phyloP scores from a whole-genome alignment of 1,284 basidiomycete genomes.

The Phellinidium pouzarii region DNA sequence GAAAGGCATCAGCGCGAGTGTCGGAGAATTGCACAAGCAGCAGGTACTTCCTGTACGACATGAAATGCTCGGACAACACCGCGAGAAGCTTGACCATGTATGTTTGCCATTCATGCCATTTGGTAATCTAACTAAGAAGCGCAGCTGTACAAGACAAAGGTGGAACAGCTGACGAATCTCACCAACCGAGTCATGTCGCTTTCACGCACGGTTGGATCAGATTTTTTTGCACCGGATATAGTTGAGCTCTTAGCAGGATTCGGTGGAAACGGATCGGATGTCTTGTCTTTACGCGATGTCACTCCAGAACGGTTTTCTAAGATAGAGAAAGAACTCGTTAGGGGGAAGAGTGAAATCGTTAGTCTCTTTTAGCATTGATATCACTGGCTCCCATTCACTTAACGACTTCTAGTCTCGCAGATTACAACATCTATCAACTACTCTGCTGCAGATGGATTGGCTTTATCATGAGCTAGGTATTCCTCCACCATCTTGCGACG shows the following conservation, averaged over 20 bases:
- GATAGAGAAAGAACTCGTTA: conserved; percentile 73
- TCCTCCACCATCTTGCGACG: conserved; percentile 43
- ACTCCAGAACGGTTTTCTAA: conserved; percentile 69
- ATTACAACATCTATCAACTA: conserved; percentile 51
- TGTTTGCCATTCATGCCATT: conserved; percentile 23
- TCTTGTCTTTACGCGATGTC: conserved; percentile 53
- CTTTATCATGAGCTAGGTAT: conserved; percentile 76
- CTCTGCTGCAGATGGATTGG: conserved; percentile 70
- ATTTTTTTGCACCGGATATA: conserved; percentile 55
- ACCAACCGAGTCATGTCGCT: conserved; percentile 54
- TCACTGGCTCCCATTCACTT: conserved; percentile 4
- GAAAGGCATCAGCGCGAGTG: conserved; percentile 52
- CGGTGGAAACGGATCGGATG: conserved; percentile 35
- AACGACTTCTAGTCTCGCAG: conserved; percentile 49
- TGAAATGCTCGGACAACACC: conserved; percentile 56
- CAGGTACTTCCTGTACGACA: conserved; percentile 60
- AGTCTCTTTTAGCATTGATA: conserved; percentile 26
- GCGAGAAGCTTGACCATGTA: conserved; percentile 72
- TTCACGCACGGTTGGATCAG: conserved; percentile 51
- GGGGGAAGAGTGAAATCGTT: conserved; percentile 76
- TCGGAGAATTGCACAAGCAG: conserved; percentile 54
- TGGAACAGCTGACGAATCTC: conserved; percentile 65
- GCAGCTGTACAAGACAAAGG: conserved; percentile 71
- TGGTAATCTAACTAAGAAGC: conserved; percentile 1
- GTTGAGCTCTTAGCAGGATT: conserved; percentile 38